These are phyloP conservation scores for Fusarium foetens DNA, from an alignment of 2,329 filamentous ascomycete species.

Conservation along the genomic window DNA sequence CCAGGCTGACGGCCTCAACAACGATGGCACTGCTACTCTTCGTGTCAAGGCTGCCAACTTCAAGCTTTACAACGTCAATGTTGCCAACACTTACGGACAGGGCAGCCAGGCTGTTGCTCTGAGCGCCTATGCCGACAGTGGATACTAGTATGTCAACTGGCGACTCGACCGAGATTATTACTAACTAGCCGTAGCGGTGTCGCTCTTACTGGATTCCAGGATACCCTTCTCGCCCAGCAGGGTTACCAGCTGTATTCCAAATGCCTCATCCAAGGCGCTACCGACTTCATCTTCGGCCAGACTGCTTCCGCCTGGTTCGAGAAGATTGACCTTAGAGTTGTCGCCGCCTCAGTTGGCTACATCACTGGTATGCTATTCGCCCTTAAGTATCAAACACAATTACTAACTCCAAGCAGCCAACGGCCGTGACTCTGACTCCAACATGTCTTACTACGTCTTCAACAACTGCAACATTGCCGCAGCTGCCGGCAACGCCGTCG, in stretches of 20 bases:
- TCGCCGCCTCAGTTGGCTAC: conserved; percentile 51
- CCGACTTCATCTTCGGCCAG: conserved; percentile 62
- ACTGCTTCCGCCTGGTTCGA: conserved; percentile 57
- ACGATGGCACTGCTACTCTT: conserved; percentile 63
- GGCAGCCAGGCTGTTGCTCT: conserved; percentile 60
- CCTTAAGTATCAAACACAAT: accelerated
- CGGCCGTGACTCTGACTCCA: conserved; percentile 50
- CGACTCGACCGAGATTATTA: accelerated
- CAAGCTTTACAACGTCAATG: conserved; percentile 70
- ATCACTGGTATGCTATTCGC: conserved; percentile 51
- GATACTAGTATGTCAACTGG: conserved; percentile 51
- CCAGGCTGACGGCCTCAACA: conserved; percentile 59
- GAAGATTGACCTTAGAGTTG: conserved; percentile 52
- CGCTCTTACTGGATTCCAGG: conserved; percentile 59
- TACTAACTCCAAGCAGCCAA: conserved; percentile 48
- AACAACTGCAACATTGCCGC: conserved; percentile 57
- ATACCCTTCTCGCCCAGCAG: conserved; percentile 59
- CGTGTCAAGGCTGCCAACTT: conserved; percentile 60
- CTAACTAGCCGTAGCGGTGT: conserved; percentile 44
- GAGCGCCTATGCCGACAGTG: conserved; percentile 55
- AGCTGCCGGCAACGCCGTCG: conserved; percentile 51
- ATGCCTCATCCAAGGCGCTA: conserved; percentile 58
- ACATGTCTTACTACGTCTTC: conserved; percentile 58
- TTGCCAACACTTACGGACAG: conserved; percentile 58
- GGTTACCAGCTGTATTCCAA: conserved; percentile 60